These are phyloP conservation scores for Dendrobium catenatum DNA, from an alignment of 106 monocot genomes.

Conservation along the genomic window DNA sequence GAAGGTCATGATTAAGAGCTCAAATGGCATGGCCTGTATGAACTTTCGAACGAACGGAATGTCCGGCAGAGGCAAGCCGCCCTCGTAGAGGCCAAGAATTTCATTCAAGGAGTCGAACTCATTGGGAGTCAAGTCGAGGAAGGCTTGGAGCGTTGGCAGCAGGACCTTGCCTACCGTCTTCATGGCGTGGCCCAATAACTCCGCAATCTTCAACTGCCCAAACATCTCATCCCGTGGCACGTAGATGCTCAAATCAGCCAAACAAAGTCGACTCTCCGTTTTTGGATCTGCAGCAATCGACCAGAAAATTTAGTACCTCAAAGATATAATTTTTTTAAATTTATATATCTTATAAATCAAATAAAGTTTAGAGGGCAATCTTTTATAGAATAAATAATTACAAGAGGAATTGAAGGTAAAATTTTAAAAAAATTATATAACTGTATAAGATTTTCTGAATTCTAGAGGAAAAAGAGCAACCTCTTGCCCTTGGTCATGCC, in stretches of 20 bases:
- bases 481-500: too few species aligned
- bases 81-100: slow-evolving; percentile 49
- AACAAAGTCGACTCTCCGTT: slow-evolving; percentile 41
- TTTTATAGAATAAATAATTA: too few species aligned
- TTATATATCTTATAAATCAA: too few species aligned
- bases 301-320: too few species aligned
- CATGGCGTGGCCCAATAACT: slow-evolving; percentile 56
- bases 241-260: slow-evolving; percentile 49
- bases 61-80: slow-evolving; percentile 35
- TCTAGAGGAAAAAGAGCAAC: too few species aligned
- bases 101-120: slow-evolving; percentile 76
- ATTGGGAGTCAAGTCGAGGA: slow-evolving; percentile 38
- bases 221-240: slow-evolving; percentile 82
- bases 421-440: too few species aligned
- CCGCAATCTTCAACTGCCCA: slow-evolving; percentile 77
- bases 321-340: too few species aligned
- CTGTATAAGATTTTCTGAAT: too few species aligned
- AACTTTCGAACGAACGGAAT: slow-evolving; percentile 18
- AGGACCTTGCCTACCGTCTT: slow-evolving; percentile 40
- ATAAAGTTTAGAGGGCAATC: too few species aligned
- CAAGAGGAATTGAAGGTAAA: too few species aligned
- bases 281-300: slow-evolving; percentile 40
- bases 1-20: slow-evolving; percentile 1
- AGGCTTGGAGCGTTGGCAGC: slow-evolving; percentile 26
- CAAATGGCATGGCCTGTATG: slow-evolving; percentile 17